Base-by-base conservation (phyloP, 441 rosid genomes). In the Euphorbia neoarborescens region DNA sequence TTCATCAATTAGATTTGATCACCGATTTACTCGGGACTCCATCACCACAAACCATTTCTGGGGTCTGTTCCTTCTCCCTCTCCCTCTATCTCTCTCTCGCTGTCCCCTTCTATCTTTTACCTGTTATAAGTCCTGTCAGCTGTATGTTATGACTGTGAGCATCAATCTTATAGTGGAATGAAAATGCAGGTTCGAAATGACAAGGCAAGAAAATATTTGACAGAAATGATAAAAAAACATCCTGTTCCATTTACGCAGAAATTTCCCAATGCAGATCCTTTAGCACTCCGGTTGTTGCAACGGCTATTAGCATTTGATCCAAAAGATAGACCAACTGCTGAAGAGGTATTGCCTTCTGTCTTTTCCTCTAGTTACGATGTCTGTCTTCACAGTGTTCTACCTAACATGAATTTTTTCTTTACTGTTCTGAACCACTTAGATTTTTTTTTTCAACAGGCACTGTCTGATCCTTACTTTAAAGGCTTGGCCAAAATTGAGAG, bases 21-120 rank as follows among this genome's bases (percentile, higher is more conserved):
- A 92, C 99, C 0, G 94, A 92, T 81, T 95, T 92, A 73, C 95
- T 95, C 62, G 99, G 99, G 70, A 89, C 95, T 34, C 99, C 97
- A 63, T 80, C 91, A 71, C 62, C 75, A 24, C 98, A 95, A 80
- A 89, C 97, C 71, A 82, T 95, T 65, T 81, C 92, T 17, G 87
- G 88, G 69, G 99, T 95, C 85, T 40, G 87, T 57, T 63, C n/a
- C 48, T 67, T 61, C 58, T 72, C 37, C 78, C 46, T 72, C 25
- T 61, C 10, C 24, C 17, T 25, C 22, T 50, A n/a, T 61, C 58
- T 72, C 37, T 79, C 46, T 72, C 25, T 61, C 10, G 22, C 17
- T 25, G 19, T 50, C 35, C 32, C 19, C 22, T 35, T 24, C 28
- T n/a, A 34, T 22, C 44, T 71, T 57, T 22, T 3, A 38, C 44